A percentile compares a stretch with the other conserved stretches of the same genome.
phyloP scores from a whole-genome alignment of 1,284 basidiomycete genomes.

The Pyrrhoderma noxium region DNA sequence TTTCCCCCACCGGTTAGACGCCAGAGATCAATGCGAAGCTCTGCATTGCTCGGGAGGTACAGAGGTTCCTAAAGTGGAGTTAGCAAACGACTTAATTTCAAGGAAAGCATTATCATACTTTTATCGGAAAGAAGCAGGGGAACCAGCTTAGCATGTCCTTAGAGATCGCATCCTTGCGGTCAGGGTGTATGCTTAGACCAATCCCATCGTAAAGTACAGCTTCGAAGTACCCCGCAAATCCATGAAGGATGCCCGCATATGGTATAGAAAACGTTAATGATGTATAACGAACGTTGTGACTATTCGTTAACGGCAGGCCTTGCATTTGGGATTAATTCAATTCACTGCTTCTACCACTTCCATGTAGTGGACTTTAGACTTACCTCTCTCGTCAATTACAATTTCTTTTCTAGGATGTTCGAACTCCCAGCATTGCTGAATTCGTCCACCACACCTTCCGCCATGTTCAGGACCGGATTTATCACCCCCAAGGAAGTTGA shows the following conservation, averaged over 20 bases:
- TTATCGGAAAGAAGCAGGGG: conserved; percentile 93
- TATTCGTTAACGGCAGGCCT: conserved; percentile 83
- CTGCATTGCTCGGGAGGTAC: conserved; percentile 87
- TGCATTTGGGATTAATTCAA: too few species aligned
- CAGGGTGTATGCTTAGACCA: conserved; percentile 90
- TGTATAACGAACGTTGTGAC: conserved; percentile 78
- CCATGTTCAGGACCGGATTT: conserved; percentile 41
- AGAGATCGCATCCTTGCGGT: conserved; percentile 73
- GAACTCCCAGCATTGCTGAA: conserved; percentile 98
- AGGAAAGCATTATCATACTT: conserved; percentile 38
- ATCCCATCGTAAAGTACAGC: conserved; percentile 86
- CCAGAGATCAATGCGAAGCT: conserved; percentile 93
- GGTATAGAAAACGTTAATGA: conserved; percentile 89
- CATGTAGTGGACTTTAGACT: conserved; percentile 17
- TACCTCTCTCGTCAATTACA: conserved; percentile 67
- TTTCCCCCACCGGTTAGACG: conserved; percentile 79
- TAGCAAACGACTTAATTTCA: not conserved
- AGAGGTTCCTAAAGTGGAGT: conserved; percentile 69
- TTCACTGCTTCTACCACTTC: too few species aligned
- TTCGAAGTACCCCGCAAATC: conserved; percentile 98
- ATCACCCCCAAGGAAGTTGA: conserved; percentile 79
- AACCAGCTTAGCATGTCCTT: conserved; percentile 99
- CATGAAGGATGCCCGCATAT: conserved; percentile 90
- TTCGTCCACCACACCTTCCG: conserved; percentile 69
- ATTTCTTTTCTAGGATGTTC: conserved; percentile 85